Conservation (phyloP, 2,329 filamentous ascomycete species). For the Phialemonium atrogriseum region DNA sequence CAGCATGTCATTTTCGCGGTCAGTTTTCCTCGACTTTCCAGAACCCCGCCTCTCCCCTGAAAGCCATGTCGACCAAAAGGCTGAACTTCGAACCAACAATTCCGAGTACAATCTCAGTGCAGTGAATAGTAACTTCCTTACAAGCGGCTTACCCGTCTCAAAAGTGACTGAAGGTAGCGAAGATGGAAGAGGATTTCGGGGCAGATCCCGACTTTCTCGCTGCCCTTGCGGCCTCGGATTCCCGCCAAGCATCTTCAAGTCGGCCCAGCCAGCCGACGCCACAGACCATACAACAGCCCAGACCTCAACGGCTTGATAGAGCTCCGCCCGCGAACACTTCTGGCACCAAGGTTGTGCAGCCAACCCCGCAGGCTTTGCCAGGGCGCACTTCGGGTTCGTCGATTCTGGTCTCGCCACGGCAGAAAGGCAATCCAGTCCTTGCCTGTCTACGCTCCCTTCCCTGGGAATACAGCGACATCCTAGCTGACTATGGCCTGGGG, state of each 20-base stretch:
- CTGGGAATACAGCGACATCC: constrained; percentile 98
- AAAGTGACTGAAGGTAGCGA: not conserved
- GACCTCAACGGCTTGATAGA: constrained; percentile 48
- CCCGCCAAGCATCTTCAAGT: constrained; percentile 15
- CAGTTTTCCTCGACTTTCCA: too few relatives aligned
- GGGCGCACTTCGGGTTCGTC: constrained; percentile 57
- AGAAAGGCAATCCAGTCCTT: constrained; percentile 92
- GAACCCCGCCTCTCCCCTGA: too few relatives aligned
- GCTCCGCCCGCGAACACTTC: constrained; percentile 31
- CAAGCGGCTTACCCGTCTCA: too few relatives aligned
- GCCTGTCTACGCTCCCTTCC: constrained; percentile 72
- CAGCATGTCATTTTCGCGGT: too few relatives aligned
- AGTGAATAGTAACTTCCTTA: not conserved
- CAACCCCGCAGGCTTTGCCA: constrained; percentile 77
- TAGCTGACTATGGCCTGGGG: constrained; percentile 85
- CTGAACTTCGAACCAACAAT: not conserved
- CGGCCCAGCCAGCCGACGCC: constrained; percentile 31
- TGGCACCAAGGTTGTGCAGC: constrained; percentile 63
- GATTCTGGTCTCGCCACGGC: constrained; percentile 82
- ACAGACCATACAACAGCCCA: constrained; percentile 38
- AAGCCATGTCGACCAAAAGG: too few relatives aligned
- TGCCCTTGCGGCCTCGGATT: constrained; percentile 45
- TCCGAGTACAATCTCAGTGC: not conserved
- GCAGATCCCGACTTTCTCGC: constrained; percentile 48
- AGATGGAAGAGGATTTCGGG: constrained; percentile 47